These are phyloP conservation scores for Fusarium paranaense DNA, from an alignment of 2,329 filamentous ascomycete genomes.

Conservation along the genomic window DNA sequence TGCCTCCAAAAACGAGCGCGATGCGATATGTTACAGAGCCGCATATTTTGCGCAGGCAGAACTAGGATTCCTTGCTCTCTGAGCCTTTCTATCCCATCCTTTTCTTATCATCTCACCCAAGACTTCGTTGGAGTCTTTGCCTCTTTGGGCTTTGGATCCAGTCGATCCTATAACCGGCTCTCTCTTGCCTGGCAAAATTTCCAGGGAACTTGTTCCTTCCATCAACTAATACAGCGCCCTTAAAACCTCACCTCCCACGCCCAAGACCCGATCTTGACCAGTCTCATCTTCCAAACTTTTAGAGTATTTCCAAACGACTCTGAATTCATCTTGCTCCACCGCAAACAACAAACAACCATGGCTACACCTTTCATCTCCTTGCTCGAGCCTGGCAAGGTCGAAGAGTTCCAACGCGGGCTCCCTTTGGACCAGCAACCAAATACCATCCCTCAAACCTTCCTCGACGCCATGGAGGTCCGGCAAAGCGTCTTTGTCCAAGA, in stretches of 20 bases:
- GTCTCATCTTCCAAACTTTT: background rate
- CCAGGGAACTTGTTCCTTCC: conserved; percentile 13
- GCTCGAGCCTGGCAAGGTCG: conserved; percentile 62
- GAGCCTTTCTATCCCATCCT: background rate
- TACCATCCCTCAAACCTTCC: conserved; percentile 66
- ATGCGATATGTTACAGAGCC: background rate
- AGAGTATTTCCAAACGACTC: background rate
- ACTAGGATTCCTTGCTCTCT: background rate
- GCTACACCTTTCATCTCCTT: conserved; percentile 62
- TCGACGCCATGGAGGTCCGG: conserved; percentile 73
- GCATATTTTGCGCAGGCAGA: background rate
- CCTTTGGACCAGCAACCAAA: conserved; percentile 58
- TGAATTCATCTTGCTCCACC: background rate
- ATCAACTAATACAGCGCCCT: background rate
- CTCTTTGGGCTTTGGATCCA: background rate
- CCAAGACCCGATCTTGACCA: background rate
- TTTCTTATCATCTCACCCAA: background rate
- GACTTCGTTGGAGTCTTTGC: background rate
- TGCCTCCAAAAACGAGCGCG: background rate
- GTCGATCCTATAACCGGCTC: background rate
- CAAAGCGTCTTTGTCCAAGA: conserved; percentile 71
- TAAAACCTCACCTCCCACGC: background rate
- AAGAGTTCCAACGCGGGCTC: conserved; percentile 57
- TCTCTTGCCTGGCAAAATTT: background rate
- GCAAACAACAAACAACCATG: conserved; percentile 48